Percentiles rank a stretch among this genome's conserved stretches.
Conservation (phyloP, 2,329 filamentous ascomycete genomes). For the Phoma sp. region DNA sequence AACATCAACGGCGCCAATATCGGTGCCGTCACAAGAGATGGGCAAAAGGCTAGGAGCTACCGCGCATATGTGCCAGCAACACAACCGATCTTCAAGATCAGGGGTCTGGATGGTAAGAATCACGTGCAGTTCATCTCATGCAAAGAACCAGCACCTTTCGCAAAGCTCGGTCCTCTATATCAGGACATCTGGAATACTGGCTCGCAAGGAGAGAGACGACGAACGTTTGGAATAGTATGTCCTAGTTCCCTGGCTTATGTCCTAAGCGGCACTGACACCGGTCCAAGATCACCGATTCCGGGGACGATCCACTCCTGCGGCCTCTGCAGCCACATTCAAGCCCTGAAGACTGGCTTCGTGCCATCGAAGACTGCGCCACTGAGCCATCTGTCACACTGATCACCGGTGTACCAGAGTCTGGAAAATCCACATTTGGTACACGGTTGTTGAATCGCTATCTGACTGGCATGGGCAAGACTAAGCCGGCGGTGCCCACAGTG, state of each 20-base stretch:
- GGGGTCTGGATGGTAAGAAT: slow-evolving; percentile 59
- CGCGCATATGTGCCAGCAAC: slow-evolving; percentile 72
- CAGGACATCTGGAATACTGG: slow-evolving; percentile 68
- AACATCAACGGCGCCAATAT: slow-evolving; percentile 71
- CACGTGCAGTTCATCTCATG: slow-evolving; percentile 56
- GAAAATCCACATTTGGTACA: slow-evolving; percentile 77
- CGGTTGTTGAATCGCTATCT: slow-evolving; percentile 71
- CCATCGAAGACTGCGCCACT: slow-evolving; percentile 45
- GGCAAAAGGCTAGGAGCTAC: slow-evolving; percentile 23
- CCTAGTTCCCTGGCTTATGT: slow-evolving; percentile 14
- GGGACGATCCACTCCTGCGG: slow-evolving; percentile 33
- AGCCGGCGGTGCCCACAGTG: slow-evolving; percentile 48
- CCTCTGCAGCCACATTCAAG: slow-evolving; percentile 52
- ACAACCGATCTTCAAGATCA: slow-evolving; percentile 72
- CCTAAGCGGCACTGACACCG: slow-evolving; percentile 1
- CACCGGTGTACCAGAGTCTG: slow-evolving; percentile 73
- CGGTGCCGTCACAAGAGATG: slow-evolving; percentile 47
- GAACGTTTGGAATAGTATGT: slow-evolving; percentile 46
- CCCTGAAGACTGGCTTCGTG: slow-evolving; percentile 66
- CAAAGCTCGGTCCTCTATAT: slow-evolving; percentile 70
- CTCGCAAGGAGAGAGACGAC: slow-evolving; percentile 14
- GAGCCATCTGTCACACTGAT: slow-evolving; percentile 60
- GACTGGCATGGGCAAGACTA: slow-evolving; percentile 52
- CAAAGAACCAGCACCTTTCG: slow-evolving; percentile 61
- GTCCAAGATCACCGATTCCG: slow-evolving; percentile 37